Percentiles rank a stretch among this genome's conserved stretches.
Conservation (phyloP, 2,329 filamentous ascomycete genomes). For the Thermomyces lanuginosus region DNA sequence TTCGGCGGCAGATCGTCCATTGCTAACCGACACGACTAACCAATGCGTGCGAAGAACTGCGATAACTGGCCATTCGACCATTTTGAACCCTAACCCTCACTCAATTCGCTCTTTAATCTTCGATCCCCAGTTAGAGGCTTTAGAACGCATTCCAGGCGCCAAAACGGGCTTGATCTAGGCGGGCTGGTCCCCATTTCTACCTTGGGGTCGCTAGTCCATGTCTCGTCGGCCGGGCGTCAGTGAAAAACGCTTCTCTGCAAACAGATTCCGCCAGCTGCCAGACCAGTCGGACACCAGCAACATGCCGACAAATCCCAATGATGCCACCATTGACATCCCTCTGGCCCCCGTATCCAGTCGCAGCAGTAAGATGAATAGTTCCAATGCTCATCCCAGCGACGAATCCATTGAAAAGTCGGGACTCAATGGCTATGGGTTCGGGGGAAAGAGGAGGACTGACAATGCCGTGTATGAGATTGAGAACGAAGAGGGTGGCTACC, state of each 20-base stretch:
- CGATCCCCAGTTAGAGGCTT: too few relatives aligned
- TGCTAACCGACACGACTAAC: too few relatives aligned
- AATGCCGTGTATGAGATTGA: constrained; percentile 18
- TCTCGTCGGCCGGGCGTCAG: constrained; percentile 19
- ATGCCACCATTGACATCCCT: constrained; percentile 46
- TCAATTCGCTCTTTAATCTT: too few relatives aligned
- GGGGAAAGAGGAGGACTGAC: constrained; percentile 19
- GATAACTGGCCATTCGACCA: too few relatives aligned
- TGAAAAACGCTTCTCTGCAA: constrained; percentile 27
- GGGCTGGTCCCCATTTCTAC: not conserved
- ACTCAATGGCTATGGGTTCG: constrained; percentile 9
- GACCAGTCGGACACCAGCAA: constrained; percentile 13
- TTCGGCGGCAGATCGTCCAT: too few relatives aligned
- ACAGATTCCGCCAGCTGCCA: constrained; percentile 29
- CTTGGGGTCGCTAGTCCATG: too few relatives aligned
- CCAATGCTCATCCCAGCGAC: constrained; percentile 16
- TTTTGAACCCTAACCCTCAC: too few relatives aligned
- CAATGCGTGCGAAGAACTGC: too few relatives aligned
- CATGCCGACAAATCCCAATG: constrained; percentile 33
- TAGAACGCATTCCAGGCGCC: too few relatives aligned
- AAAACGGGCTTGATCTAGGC: too few relatives aligned
- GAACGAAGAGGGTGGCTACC: constrained; percentile 35
- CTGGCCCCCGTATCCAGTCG: constrained; percentile 39
- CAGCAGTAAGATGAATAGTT: constrained; percentile 15
- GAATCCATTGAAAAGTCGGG: constrained; percentile 19